Evolutionary conservation across 495 filamentous ascomycete genomes (phyloP).

Genomic region (Entonaema liquescens): DNA sequence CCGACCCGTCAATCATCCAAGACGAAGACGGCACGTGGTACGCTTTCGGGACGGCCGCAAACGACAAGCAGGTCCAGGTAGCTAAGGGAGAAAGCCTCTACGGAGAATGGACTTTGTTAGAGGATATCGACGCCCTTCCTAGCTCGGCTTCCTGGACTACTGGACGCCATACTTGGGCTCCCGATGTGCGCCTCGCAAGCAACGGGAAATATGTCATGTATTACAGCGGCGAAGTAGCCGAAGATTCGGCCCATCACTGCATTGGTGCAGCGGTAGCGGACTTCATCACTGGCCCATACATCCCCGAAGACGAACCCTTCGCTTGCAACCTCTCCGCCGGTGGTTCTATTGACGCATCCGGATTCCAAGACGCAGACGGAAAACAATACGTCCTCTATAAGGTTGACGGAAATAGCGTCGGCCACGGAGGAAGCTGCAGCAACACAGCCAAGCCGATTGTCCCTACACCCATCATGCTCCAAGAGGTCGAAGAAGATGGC

Average conservation of each 20-base stretch:
- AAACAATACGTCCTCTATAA: constrained; percentile 69
- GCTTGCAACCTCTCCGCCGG: constrained; percentile 61
- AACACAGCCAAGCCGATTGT: constrained; percentile 60
- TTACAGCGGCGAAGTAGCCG: constrained; percentile 60
- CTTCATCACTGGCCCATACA: constrained; percentile 61
- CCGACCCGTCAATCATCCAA: constrained; percentile 49
- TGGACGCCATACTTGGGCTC: constrained; percentile 57
- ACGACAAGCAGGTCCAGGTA: constrained; percentile 48
- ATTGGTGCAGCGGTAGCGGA: constrained; percentile 61
- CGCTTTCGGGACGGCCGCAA: constrained; percentile 49
- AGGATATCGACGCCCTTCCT: constrained; percentile 43
- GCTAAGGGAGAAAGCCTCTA: constrained; percentile 39
- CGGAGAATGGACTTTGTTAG: constrained; percentile 45
- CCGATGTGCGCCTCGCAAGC: constrained; percentile 51
- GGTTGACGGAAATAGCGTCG: constrained; percentile 68
- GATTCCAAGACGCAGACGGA: constrained; percentile 62
- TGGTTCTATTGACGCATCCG: constrained; percentile 67
- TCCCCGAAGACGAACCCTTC: constrained; percentile 52
- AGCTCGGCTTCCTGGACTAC: constrained; percentile 44
- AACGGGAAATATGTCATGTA: constrained; percentile 65
- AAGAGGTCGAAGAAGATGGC: constrained; percentile 62
- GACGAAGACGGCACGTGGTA: constrained; percentile 48
- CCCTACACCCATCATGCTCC: constrained; percentile 68
- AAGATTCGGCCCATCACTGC: constrained; percentile 57
- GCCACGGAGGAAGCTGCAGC: constrained; percentile 64